Conservation (phyloP, 306 rosid species). For the Trifolium subterraneum region DNA sequence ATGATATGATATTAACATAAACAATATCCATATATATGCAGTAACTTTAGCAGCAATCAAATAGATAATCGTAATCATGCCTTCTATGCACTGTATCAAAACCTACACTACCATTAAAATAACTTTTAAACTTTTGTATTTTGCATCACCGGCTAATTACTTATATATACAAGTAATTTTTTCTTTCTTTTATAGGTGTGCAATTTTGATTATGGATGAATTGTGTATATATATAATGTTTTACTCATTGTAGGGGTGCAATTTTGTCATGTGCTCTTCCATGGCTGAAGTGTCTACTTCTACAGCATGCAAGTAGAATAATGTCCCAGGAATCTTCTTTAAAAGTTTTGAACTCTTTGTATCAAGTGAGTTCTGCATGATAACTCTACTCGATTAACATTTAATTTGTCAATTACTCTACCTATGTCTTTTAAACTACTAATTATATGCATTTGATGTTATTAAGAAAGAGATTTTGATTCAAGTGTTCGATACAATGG, state of each 20-base stretch:
- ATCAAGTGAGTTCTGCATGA: conserved; percentile 61
- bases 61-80: neutral
- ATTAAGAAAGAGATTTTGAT: neutral
- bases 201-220: conserved; percentile 5
- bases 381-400: conserved; percentile 17
- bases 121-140: neutral
- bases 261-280: conserved; percentile 80
- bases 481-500: neutral
- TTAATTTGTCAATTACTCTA: conserved; percentile 5
- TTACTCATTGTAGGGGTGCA: conserved; percentile 60
- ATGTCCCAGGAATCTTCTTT: conserved; percentile 83
- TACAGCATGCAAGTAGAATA: conserved; percentile 76
- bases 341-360: conserved; percentile 71
- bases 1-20: neutral
- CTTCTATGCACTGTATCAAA: neutral
- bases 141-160: neutral
- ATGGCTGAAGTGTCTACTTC: conserved; percentile 73
- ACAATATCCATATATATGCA: neutral
- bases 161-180: neutral
- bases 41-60: neutral
- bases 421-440: conserved; percentile 11
- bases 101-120: neutral
- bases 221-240: conserved; percentile 1
- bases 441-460: neutral
- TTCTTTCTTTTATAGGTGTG: neutral